Evolutionary conservation across 23 red algal species (phyloP).

Genomic region (Gracilariopsis chorda): DNA sequence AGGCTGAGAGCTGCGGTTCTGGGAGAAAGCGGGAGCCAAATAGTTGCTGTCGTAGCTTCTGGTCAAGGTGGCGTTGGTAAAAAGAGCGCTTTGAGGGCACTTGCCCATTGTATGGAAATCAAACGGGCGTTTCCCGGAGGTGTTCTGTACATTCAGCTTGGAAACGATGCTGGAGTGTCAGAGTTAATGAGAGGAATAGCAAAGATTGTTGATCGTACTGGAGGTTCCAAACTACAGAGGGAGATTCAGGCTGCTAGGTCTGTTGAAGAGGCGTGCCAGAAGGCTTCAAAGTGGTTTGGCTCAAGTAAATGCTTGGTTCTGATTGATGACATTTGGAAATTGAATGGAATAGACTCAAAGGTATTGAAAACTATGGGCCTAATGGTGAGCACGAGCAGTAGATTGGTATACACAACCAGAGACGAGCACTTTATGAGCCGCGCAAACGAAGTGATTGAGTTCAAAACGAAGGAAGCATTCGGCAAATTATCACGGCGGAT

Average conservation of each 20-base stretch:
- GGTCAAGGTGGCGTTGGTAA: constrained; percentile 1
- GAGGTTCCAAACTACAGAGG: background rate
- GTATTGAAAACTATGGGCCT: background rate
- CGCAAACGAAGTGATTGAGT: background rate
- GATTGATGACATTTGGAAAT: background rate
- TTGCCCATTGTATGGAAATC: background rate
- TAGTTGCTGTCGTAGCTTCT: background rate
- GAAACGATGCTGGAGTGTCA: background rate
- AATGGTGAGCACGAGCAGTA: background rate
- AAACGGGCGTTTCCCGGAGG: background rate
- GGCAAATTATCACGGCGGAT: background rate
- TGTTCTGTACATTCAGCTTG: background rate
- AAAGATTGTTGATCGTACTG: background rate
- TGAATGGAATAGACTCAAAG: background rate
- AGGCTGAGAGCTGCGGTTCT: background rate
- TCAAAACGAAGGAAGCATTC: background rate
- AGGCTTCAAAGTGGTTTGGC: background rate
- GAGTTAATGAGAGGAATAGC: background rate
- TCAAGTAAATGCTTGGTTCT: background rate
- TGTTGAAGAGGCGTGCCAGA: background rate
- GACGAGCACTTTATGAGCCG: background rate
- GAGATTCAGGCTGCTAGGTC: background rate
- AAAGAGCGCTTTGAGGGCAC: background rate
- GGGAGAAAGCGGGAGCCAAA: background rate
- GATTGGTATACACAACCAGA: background rate